phyloP scores from a whole-genome alignment of 2,329 filamentous ascomycete genomes.

The Colletotrichum liriopes region DNA sequence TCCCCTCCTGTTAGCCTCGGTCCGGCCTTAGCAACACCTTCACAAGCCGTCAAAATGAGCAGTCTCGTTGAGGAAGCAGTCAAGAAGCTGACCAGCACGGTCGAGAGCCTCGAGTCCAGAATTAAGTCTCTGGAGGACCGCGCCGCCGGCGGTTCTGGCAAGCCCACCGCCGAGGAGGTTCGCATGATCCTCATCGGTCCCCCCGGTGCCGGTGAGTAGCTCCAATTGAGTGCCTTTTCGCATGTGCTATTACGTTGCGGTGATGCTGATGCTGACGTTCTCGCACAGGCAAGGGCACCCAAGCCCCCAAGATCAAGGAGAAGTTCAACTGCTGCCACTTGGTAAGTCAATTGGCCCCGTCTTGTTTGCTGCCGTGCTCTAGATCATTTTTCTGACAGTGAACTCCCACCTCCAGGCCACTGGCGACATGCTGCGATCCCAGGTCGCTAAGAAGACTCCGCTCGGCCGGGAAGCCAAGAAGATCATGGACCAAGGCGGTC shows the following conservation, averaged over 20 bases:
- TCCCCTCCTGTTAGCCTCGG: slow-evolving; percentile 42
- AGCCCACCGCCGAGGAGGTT: slow-evolving; percentile 75
- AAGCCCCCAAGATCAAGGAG: slow-evolving; percentile 98
- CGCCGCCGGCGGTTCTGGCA: slow-evolving; percentile 70
- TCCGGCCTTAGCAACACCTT: slow-evolving; percentile 46
- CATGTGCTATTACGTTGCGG: slow-evolving; percentile 3
- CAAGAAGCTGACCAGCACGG: slow-evolving; percentile 86
- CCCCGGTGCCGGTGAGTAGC: slow-evolving; percentile 89
- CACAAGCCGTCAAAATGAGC: slow-evolving; percentile 72
- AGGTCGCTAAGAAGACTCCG: slow-evolving; percentile 97
- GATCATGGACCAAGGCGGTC: slow-evolving; percentile 98
- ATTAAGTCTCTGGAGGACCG: slow-evolving; percentile 88
- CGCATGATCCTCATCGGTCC: slow-evolving; percentile 99
- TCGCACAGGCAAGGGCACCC: slow-evolving; percentile 93
- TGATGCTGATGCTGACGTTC: slow-evolving; percentile 30
- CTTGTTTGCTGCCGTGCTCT: background rate
- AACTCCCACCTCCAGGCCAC: slow-evolving; percentile 77
- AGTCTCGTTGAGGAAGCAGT: slow-evolving; percentile 90
- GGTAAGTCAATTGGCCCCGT: slow-evolving; percentile 70
- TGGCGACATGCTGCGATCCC: slow-evolving; percentile 98
- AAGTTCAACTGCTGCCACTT: slow-evolving; percentile 98
- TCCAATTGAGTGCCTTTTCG: slow-evolving; percentile 24
- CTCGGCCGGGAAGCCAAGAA: slow-evolving; percentile 98
- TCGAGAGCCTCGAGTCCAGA: slow-evolving; percentile 87
- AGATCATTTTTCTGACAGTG: slow-evolving; percentile 35